Evolutionary conservation across 495 filamentous ascomycete species (phyloP).

Genomic region (Zalerion maritima): DNA sequence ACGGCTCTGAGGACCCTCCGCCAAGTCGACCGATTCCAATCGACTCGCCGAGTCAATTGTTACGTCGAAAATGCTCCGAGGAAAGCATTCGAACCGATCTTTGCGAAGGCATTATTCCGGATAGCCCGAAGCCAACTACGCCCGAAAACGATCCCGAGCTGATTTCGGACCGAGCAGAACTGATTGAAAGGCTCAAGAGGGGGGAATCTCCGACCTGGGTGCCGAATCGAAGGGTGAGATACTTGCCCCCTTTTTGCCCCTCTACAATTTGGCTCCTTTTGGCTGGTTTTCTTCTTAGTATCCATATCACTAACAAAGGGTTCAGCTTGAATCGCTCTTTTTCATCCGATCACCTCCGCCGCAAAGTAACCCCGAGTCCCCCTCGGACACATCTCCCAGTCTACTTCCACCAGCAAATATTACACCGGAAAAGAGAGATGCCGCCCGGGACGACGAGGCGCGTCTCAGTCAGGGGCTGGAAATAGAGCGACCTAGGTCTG

Average conservation of each 20-base stretch:
- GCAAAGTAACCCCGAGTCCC: conserved; percentile 17
- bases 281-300: background rate
- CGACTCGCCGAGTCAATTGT: conserved; percentile 5
- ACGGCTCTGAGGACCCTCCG: conserved; percentile 6
- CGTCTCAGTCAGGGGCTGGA: conserved; percentile 31
- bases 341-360: conserved; percentile 15
- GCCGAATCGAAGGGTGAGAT: conserved; percentile 47
- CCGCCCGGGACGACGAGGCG: conserved; percentile 11
- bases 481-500: conserved; percentile 75
- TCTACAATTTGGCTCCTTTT: background rate
- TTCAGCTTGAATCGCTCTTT: conserved; percentile 26
- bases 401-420: conserved; percentile 27
- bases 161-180: conserved; percentile 49
- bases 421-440: conserved; percentile 24
- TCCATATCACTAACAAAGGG: conserved; percentile 6
- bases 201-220: conserved; percentile 66
- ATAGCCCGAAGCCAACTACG: conserved; percentile 19
- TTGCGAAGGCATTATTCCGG: conserved; percentile 38
- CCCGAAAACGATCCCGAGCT: conserved; percentile 14
- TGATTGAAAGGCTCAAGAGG: conserved; percentile 76
- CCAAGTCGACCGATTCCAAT: conserved; percentile 6
- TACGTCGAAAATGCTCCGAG: conserved; percentile 24
- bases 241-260: conserved; percentile 1
- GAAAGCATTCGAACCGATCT: conserved; percentile 41
- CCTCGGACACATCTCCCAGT: conserved; percentile 16